Conservation (phyloP, 768 basidiomycete genomes). For the Gymnopilus junonius region DNA sequence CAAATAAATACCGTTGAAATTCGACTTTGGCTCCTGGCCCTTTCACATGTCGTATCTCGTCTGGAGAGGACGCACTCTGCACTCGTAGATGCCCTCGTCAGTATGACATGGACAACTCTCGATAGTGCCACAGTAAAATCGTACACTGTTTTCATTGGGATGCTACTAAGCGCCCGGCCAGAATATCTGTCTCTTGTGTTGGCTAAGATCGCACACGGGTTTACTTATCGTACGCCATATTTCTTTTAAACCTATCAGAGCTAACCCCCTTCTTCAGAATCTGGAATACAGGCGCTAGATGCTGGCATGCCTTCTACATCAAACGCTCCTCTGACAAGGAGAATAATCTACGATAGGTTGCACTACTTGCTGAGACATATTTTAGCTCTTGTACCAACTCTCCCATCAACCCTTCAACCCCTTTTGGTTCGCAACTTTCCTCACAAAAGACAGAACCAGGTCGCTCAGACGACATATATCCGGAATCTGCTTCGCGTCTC, state of each 20-base stretch:
- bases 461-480: slow-evolving; percentile 86
- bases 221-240: slow-evolving; percentile 80
- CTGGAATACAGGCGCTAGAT: slow-evolving; percentile 66
- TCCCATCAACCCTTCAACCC: slow-evolving; percentile 85
- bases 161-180: slow-evolving; percentile 88
- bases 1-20: slow-evolving; percentile 57
- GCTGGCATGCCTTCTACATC: slow-evolving; percentile 65
- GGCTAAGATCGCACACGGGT: slow-evolving; percentile 78
- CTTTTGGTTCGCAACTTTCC: slow-evolving; percentile 87
- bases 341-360: slow-evolving; percentile 82
- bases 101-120: slow-evolving; percentile 92
- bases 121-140: slow-evolving; percentile 84
- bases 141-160: slow-evolving; percentile 88
- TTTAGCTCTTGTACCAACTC: slow-evolving; percentile 89
- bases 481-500: slow-evolving; percentile 85
- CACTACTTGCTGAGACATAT: slow-evolving; percentile 88
- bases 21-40: slow-evolving; percentile 80
- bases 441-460: slow-evolving; percentile 86
- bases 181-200: slow-evolving; percentile 90
- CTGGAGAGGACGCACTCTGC: slow-evolving; percentile 80
- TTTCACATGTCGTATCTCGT: slow-evolving; percentile 91
- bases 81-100: slow-evolving; percentile 86
- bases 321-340: slow-evolving; percentile 73
- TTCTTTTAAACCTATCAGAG: neutral
- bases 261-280: slow-evolving; percentile 53